phyloP scores from a whole-genome alignment of 257 asterid species.

The Marsdenia floribunda region DNA sequence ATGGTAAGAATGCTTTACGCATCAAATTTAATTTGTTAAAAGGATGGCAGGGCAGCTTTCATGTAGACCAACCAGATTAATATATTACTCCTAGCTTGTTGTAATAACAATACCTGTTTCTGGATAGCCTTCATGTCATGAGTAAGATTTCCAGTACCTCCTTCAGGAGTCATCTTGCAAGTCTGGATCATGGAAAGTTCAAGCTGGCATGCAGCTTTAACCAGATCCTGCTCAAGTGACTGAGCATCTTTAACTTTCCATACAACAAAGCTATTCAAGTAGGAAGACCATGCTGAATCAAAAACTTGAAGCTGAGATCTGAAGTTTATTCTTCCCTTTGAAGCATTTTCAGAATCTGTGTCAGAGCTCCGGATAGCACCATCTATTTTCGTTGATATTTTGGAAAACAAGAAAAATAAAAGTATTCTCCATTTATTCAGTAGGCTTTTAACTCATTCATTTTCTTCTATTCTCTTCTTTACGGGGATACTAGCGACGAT shows the following conservation, averaged over 20 bases:
- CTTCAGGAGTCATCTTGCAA: conserved; percentile 82
- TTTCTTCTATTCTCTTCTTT: no score
- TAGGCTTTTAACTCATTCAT: no score
- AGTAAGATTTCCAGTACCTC: conserved; percentile 52
- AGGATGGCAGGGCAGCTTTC: background rate
- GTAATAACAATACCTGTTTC: conserved; percentile 56
- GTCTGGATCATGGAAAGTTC: conserved; percentile 84
- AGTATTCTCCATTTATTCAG: no score
- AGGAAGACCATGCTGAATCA: conserved; percentile 95
- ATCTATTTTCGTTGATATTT: no score
- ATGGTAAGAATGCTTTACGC: background rate
- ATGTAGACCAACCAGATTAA: background rate
- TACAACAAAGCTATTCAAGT: conserved; percentile 82
- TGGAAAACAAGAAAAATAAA: no score
- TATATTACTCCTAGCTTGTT: background rate
- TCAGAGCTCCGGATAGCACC: conserved; percentile 48
- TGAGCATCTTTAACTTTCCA: conserved; percentile 97
- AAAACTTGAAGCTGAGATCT: conserved; percentile 70
- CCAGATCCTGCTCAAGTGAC: conserved; percentile 79
- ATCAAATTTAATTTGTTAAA: background rate
- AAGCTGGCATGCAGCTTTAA: conserved; percentile 92
- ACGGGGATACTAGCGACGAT: no score
- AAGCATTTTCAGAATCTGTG: conserved; percentile 31
- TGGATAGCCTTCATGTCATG: conserved; percentile 82
- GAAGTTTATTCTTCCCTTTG: conserved; percentile 37